Percentiles rank a stretch among this genome's conserved stretches.
Conservation (phyloP, 2,329 filamentous ascomycete species). For the Nectriaceae sp. region DNA sequence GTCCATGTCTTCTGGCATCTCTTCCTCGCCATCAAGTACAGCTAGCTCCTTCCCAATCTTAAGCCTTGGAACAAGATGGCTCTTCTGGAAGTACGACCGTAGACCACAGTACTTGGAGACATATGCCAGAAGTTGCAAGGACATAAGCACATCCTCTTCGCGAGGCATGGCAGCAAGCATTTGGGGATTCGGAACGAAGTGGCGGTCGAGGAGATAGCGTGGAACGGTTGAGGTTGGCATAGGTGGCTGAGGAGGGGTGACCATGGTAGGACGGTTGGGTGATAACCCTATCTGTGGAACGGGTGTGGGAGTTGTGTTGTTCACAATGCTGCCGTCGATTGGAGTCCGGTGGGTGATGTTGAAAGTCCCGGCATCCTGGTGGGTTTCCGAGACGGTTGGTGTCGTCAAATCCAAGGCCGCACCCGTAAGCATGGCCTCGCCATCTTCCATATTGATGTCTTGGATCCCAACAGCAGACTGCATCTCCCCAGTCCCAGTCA, state of each 20-base stretch:
- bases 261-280: constrained; percentile 68
- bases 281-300: constrained; percentile 73
- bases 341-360: constrained; percentile 88
- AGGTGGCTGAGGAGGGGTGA: constrained; percentile 73
- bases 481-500: constrained; percentile 78
- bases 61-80: constrained; percentile 88
- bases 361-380: constrained; percentile 83
- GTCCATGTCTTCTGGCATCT: constrained; percentile 37
- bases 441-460: constrained; percentile 77
- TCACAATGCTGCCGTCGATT: constrained; percentile 82
- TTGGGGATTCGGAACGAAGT: constrained; percentile 67
- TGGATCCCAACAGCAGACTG: constrained; percentile 83
- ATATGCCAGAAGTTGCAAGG: constrained; percentile 91
- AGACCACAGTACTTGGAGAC: constrained; percentile 99
- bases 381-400: constrained; percentile 76
- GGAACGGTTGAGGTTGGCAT: constrained; percentile 72
- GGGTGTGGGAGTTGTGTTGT: constrained; percentile 65
- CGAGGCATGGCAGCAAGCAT: constrained; percentile 90
- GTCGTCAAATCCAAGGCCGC: constrained; percentile 74
- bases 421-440: constrained; percentile 76
- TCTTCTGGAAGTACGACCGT: constrained; percentile 91
- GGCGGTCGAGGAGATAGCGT: constrained; percentile 76
- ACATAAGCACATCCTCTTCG: constrained; percentile 98
- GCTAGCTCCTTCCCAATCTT: constrained; percentile 86
- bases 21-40: constrained; percentile 72